Evolutionary conservation across 768 basidiomycete species (phyloP), one percentile per base, ranked within the genome.

Genomic region (Leccinum boreale): DNA sequence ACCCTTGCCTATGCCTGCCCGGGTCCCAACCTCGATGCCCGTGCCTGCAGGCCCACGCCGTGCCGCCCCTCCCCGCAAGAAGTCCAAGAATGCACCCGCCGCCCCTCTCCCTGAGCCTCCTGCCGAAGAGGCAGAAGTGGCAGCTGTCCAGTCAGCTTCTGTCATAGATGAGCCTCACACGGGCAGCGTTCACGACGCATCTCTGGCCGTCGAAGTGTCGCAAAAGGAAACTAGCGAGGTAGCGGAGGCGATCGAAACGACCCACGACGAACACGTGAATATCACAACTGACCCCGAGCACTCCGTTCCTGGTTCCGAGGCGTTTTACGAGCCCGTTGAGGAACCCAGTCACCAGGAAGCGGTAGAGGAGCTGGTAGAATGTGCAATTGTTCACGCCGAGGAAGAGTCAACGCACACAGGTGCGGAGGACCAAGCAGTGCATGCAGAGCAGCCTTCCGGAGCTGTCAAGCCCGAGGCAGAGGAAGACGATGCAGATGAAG

Each of bases 31-130:
- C 5, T 77, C 83, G 0, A 92, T 93, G 85, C 89, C 90, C 21
- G 77, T 90, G 4, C 89, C 90, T 14, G 80, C 82, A 14, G 85
- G 77, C 17, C 90, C 91, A 45, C 84, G 87, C 46, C 82, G 91
- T 5, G 80, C 89, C 24, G 90, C 79, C 3, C 90, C 89, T 50
- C 91, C 92, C 9, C 78, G 90, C 44, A 85, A 79, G 73, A 88
- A 89, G 65, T 67, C 75, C 49, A 87, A 83, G 69, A 79, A 82
- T 1, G 74, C 77, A n/a, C 72, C 79, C 11, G 72, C 79, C 2
- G 11, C 55, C 21, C 56, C 61, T 19, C 61, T 70, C 39, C 56
- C 71, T 4, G 68, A 73, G 39, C 71, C 62, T 44, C 71, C 75
- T 10, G 35, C 58, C 0, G 62, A 67, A 15, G 62, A 63, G 23